Base-by-base conservation (phyloP, 1,284 basidiomycete species). In the Pseudozyma tsukubaensis region DNA sequence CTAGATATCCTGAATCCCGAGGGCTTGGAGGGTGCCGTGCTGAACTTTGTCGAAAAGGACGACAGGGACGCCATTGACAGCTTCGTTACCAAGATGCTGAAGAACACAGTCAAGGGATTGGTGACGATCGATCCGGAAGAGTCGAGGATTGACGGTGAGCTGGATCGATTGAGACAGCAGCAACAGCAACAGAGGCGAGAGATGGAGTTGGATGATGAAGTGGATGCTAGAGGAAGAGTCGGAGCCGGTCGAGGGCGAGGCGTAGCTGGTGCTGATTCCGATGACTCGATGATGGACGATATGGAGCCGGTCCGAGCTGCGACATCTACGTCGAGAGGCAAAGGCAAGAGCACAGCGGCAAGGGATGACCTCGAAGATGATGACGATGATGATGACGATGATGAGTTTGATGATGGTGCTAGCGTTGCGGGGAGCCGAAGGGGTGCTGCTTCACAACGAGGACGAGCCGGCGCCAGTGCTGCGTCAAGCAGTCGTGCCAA, bases 1-100 rank as follows among this genome's bases (percentile, higher is more conserved):
- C 69, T 83, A 48, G 76, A 83, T 34, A 63, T 83, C 40, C 69
- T 83, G 32, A 76, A 81, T 47, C 69, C 77, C 10, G 53, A 73
- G 2, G 77, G 76, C 3, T 59, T 83, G 3, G 77, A 83, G 49
- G 58, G 74, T 1, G 81, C 81, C 14, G 73, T 83, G 29, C 71
- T 78, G 47, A 78, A 75, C 35, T 83, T 78, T 67, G 77, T 83
- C 18, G 81, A 83, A 36, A 83, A 83, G 64, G 81, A 83, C 62
- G 77, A 83, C 52, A 56, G 71, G 13, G 82, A 79, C 6, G 73
- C 80, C 7, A 77, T 79, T 44, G 72, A 72, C 29, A 61, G 64
- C 42, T 82, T 79, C 50, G 64, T 80, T 4, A 70, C 71, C 45
- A 72, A 70, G 36, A 73, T 73, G 53, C 57, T 81, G n/a, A 65